phyloP scores from a whole-genome alignment of 306 rosid genomes.

The Clitoria ternatea region DNA sequence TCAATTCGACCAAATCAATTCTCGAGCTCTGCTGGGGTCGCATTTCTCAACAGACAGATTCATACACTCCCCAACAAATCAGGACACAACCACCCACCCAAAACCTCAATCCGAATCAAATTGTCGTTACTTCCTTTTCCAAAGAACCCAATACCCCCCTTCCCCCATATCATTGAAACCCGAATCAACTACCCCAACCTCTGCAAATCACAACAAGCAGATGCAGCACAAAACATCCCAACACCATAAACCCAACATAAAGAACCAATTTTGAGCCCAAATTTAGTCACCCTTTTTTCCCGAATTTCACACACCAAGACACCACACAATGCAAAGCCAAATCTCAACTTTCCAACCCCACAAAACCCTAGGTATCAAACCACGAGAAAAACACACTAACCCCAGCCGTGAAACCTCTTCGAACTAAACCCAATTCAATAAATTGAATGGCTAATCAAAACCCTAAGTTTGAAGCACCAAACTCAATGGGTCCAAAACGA shows the following conservation, averaged over 20 bases:
- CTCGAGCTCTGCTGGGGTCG: slow-evolving; percentile 83
- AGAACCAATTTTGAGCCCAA: slow-evolving; percentile 35
- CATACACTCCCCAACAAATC: slow-evolving; percentile 52
- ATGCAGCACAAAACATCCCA: slow-evolving; percentile 23
- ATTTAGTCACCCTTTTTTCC: slow-evolving; percentile 25
- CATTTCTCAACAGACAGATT: slow-evolving; percentile 74
- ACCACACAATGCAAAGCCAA: slow-evolving; percentile 58
- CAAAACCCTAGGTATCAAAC: slow-evolving; percentile 94
- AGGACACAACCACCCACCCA: slow-evolving; percentile 37
- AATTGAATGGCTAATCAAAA: slow-evolving; percentile 50
- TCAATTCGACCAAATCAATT: slow-evolving; percentile 87
- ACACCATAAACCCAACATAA: slow-evolving; percentile 30
- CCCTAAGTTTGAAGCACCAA: slow-evolving; percentile 58
- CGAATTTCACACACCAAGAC: slow-evolving; percentile 40
- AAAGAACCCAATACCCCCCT: slow-evolving; percentile 44
- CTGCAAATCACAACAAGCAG: slow-evolving; percentile 28
- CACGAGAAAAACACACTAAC: slow-evolving; percentile 33
- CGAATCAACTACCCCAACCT: slow-evolving; percentile 29
- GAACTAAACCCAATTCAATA: slow-evolving; percentile 30
- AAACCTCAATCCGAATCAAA: slow-evolving; percentile 41
- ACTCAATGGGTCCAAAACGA: slow-evolving; percentile 28
- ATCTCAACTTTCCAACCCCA: slow-evolving; percentile 49
- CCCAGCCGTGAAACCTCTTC: slow-evolving; percentile 36
- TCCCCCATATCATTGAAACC: slow-evolving; percentile 42
- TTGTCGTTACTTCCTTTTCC: slow-evolving; percentile 43